phyloP scores from a whole-genome alignment of 1,139 yeast species.

The Candida sanyaensis region DNA sequence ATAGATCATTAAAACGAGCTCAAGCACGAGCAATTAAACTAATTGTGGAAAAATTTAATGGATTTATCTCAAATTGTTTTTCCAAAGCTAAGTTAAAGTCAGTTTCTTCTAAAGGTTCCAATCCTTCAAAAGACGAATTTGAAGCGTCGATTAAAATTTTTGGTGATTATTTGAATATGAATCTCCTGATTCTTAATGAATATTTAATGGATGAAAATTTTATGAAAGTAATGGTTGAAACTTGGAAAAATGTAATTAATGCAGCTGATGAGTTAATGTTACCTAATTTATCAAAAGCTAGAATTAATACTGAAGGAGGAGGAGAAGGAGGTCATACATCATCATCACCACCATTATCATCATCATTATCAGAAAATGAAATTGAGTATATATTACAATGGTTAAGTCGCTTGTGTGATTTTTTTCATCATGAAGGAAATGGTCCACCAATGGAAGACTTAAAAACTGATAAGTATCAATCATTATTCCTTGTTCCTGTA shows the following conservation, averaged over 20 bases:
- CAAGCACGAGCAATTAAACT: constrained; percentile 65
- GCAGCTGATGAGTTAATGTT: constrained; percentile 69
- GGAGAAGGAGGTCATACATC: not conserved
- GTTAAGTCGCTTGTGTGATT: constrained; percentile 69
- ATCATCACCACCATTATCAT: constrained; percentile 43
- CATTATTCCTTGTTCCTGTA: constrained; percentile 62
- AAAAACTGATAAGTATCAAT: constrained; percentile 66
- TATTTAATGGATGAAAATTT: constrained; percentile 60
- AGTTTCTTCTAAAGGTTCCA: constrained; percentile 46
- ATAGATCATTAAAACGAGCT: constrained; percentile 61
- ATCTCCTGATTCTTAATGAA: constrained; percentile 66
- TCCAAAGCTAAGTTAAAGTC: constrained; percentile 49
- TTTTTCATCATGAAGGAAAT: constrained; percentile 80
- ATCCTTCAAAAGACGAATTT: constrained; percentile 54
- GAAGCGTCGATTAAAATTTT: constrained; percentile 75
- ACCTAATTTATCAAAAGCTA: constrained; percentile 66
- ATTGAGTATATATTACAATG: constrained; percentile 72
- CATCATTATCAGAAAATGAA: too few species aligned
- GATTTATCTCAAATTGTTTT: constrained; percentile 43
- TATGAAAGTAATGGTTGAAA: constrained; percentile 69
- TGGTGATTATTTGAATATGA: constrained; percentile 72
- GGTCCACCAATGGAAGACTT: constrained; percentile 74
- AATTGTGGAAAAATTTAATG: constrained; percentile 63
- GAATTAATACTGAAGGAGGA: constrained; percentile 12
- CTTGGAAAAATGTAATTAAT: constrained; percentile 70